These are phyloP conservation scores for Auricularia auricula-judae DNA, from an alignment of 768 basidiomycete species.

Conservation along the genomic window DNA sequence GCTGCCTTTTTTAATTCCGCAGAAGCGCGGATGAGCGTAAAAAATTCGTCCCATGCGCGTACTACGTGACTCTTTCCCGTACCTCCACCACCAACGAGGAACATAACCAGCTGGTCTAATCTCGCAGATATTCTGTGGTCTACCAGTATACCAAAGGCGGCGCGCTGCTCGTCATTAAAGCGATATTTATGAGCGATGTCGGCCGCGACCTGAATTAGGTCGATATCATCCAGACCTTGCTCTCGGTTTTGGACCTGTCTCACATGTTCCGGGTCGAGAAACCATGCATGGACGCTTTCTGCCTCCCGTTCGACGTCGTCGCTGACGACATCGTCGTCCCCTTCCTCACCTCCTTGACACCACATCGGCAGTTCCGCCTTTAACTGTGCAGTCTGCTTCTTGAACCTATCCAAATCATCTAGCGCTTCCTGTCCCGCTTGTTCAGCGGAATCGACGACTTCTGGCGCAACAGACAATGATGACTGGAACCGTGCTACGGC, in stretches of 20 bases:
- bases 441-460: too few relatives aligned
- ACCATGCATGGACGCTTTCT: too few relatives aligned
- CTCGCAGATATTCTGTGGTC: not conserved
- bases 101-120: not conserved
- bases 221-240: not conserved
- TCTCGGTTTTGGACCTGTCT: not conserved
- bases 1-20: not conserved
- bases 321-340: too few relatives aligned
- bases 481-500: too few relatives aligned
- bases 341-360: too few relatives aligned
- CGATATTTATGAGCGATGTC: not conserved
- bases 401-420: too few relatives aligned
- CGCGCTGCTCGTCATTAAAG: not conserved
- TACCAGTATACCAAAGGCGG: not conserved
- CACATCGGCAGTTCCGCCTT: too few relatives aligned
- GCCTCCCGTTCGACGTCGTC: too few relatives aligned
- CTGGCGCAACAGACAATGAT: too few relatives aligned
- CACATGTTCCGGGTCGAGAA: not conserved
- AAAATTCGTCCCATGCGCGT: not conserved
- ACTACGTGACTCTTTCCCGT: not conserved
- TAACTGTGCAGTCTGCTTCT: too few relatives aligned
- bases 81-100: not conserved
- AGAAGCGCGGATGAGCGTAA: not conserved
- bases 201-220: not conserved
- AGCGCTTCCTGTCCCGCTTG: too few relatives aligned